These are phyloP conservation scores for Neocatenulostroma microsporum DNA, from an alignment of 2,329 filamentous ascomycete species.

Conservation along the genomic window DNA sequence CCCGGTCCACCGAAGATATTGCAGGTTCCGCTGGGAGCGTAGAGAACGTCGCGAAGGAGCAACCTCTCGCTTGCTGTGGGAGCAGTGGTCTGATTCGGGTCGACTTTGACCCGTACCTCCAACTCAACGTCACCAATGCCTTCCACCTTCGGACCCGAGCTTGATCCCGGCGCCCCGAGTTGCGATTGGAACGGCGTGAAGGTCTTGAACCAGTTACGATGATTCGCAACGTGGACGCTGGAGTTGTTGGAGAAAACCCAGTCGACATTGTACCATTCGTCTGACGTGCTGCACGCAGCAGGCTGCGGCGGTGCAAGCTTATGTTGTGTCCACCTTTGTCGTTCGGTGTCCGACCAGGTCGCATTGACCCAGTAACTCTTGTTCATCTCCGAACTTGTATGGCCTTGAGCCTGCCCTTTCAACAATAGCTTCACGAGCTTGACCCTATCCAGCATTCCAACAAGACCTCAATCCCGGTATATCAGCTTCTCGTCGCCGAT, in stretches of 20 bases:
- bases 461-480: no score
- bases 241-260: conserved; percentile 13
- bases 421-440: neutral
- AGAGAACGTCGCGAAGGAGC: neutral
- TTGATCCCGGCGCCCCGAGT: neutral
- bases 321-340: no score
- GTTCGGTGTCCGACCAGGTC: no score
- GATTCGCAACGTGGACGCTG: conserved; percentile 14
- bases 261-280: conserved; percentile 10
- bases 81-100: neutral
- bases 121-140: no score
- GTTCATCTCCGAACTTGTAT: neutral
- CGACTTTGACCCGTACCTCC: no score
- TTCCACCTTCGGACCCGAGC: neutral
- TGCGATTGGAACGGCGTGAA: neutral
- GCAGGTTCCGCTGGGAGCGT: neutral
- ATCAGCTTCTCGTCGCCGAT: conserved; percentile 13
- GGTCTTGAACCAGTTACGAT: conserved; percentile 13
- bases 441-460: no score
- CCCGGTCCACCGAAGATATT: neutral
- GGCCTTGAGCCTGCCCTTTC: neutral
- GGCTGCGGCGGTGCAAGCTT: no score
- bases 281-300: neutral
- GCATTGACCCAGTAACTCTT: neutral
- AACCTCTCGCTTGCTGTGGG: neutral